Base-by-base conservation (phyloP, 164 flowering plant species). In the Kalanchoe fedtschenkoi region DNA sequence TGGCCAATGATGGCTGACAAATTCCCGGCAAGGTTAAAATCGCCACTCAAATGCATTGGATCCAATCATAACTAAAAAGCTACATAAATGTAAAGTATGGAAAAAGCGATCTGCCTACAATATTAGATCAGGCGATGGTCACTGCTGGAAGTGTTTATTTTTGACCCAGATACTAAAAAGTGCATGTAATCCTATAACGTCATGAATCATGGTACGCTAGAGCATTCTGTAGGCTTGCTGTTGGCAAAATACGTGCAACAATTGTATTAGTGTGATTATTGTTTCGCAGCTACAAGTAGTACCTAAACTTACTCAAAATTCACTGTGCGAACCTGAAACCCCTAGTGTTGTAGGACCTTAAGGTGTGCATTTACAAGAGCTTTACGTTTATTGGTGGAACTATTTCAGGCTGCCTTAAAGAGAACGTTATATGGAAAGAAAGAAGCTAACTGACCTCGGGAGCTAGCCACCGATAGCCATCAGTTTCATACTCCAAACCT, bases 401-500 rank as follows among this genome's bases (percentile, higher is more conserved):
- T 4, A 44, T 44, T 44, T 44, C 6, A 22, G 22, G 14, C 13
- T 22, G 54, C 28, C n/a, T n/a, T n/a, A n/a, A n/a, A n/a, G n/a
- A n/a, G n/a, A n/a, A n/a, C n/a, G n/a, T n/a, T n/a, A n/a, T 19
- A 47, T 29, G 33, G 2, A 5, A 1, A 34, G 35, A 28, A 26
- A 17, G 62, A 56, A 67, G 64, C 57, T 60, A 44, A 78, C 88
- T 30, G 74, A 92, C 98, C 98, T 92, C 98, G 1, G 98, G 98
- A 66, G 98, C 96, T 6, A 89, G 86, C 98, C 97, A 92, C 54
- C 93, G 78, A 64, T 83, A 89, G 24, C 98, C 98, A 67, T 91
- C 93, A 16, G 90, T 92, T 72, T 92, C 98, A 63, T 89, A 92
- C 69, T 92, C 98, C 78, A 74, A 79, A 1, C 83, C 91, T 68